A percentile compares a stretch with the other conserved stretches of the same genome.
Conservation (phyloP, 257 asterid genomes). For the Solanum ahanhuiri region DNA sequence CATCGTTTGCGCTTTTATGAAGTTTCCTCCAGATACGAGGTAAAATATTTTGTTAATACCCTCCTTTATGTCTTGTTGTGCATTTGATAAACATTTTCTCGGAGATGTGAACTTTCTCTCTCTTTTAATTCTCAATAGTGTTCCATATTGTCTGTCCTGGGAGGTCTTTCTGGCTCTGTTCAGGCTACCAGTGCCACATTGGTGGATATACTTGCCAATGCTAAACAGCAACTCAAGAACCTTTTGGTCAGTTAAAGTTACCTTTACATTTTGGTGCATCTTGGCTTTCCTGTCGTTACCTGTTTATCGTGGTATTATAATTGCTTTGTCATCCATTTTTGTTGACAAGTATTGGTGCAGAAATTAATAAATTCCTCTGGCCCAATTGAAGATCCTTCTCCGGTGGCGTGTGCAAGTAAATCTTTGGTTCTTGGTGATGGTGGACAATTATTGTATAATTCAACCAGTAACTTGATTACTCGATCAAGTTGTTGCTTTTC, state of each 20-base stretch:
- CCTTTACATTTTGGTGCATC: background rate
- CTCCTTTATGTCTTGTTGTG: background rate
- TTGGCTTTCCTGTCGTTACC: background rate
- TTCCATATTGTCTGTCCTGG: conserved; percentile 59
- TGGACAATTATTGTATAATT: conserved; percentile 54
- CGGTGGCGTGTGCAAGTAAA: conserved; percentile 51
- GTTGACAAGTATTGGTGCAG: conserved; percentile 41
- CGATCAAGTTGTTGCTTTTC: conserved; percentile 59
- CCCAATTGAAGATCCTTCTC: conserved; percentile 89
- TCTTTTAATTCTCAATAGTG: conserved; percentile 31
- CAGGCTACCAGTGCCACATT: conserved; percentile 30
- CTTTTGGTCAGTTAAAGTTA: conserved; percentile 50
- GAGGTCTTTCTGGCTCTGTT: conserved; percentile 40
- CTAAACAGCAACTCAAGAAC: conserved; percentile 63
- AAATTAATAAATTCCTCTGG: conserved; percentile 41
- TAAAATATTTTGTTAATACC: conserved; percentile 16
- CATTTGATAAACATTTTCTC: background rate
- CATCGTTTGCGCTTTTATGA: conserved; percentile 81
- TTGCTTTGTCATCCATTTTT: background rate
- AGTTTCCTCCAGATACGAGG: conserved; percentile 94
- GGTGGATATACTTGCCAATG: conserved; percentile 57
- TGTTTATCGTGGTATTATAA: background rate
- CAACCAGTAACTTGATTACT: conserved; percentile 61
- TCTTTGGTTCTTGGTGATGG: conserved; percentile 51
- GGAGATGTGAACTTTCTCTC: background rate